Evolutionary conservation across 192 early-diverging fungal genomes (phyloP), one percentile per base, ranked within the genome.

Genomic region (Gryganskiella cystojenkinii): DNA sequence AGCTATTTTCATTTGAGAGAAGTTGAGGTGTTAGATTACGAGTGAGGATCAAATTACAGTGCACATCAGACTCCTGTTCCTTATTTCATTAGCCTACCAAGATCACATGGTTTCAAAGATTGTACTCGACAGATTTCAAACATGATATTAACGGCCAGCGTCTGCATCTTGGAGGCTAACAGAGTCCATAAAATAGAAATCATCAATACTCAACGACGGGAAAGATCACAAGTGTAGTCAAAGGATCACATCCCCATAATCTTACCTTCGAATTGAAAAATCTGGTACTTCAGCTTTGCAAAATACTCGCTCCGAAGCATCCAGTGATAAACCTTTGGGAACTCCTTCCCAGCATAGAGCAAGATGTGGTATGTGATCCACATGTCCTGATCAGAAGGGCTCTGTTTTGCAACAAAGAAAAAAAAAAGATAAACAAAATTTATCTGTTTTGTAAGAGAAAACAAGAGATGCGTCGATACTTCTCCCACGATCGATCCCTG

Each of bases 71-170:
- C 44, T 14, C 56, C 46, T 7, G 34, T 20, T 14, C 51, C 24
- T 25, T 2, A 19, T 50, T 50, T 42, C 22, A 30, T 35, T 9
- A 33, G 71, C 52, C 60, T 89, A 87, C 89, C 82, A 40, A 88
- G 49, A 50, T 91, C 89, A 6, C 54, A 46, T 22, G 82, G 59
- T 28, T 79, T 71, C 24, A 91, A 71, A 64, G 83, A 85, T 24
- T 83, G 82, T 1, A 87, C 73, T 35, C 85, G 61, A 56, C 86
- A 89, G 56, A 92, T 83, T 78, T 93, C 88, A 70, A 83, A 91
- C 31, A 86, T 64, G 17, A 93, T 64, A n/a, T 81, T 69, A 34
- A 88, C 59, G 2, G 85, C 76, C n/a, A 88, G 67, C 4, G 58
- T 57, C 20, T 88, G 81, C 24, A 86, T 43, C 24, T 70, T 60